Base-by-base conservation (phyloP, 192 early-diverging fungal species). In the Gonapodya sp. region DNA sequence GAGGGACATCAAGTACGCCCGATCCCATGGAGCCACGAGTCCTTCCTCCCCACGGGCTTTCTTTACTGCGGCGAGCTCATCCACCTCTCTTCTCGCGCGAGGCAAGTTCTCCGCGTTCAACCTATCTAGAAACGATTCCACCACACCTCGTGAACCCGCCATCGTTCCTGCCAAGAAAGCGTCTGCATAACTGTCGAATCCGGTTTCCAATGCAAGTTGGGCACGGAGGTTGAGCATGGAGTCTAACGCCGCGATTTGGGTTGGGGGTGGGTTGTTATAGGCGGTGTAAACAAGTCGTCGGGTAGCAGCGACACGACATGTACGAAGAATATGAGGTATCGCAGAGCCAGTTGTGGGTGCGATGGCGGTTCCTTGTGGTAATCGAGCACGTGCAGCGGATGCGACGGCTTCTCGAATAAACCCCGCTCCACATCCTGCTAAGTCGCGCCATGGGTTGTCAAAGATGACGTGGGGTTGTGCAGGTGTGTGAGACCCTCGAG, bases 91-190 rank as follows among this genome's bases (percentile, higher is more conserved):
- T 1, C 87, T 46, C 36, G 90, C 92, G 18, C 83, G 80, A 0
- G 93, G 93, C 46, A 80, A 80, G 37, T 95, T 90, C 31, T 87
- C 87, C 35, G 84, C 78, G 0, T 92, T 87, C 33, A 98, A 84
- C 0, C 91, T 91, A 34, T 91, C 86, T 80, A 99, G 84, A 82
- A 99, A 99, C n/a, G 89, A 85, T 16, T 92, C 85, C 2, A 99
- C 96, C 73, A 64, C 46, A 64, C 24, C 8, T 8, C 46, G 36
- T 18, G 34, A 36, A 64, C 89, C 89, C 1, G 93, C 96, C 97
- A 99, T 99, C 82, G 98, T 98, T 79, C 98, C 96, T 31, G 88
- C 89, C 33, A 99, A 85, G 36, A 91, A 91, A 88, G 96, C 89
- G 79, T 97, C 89, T 30, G 92, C 93, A 91, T 94, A 99, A 73